Percentiles rank a stretch among this genome's conserved stretches.
These are phyloP conservation scores for Aspergillus sp. DNA, from an alignment of 2,329 filamentous ascomycete genomes.

Conservation along the genomic window DNA sequence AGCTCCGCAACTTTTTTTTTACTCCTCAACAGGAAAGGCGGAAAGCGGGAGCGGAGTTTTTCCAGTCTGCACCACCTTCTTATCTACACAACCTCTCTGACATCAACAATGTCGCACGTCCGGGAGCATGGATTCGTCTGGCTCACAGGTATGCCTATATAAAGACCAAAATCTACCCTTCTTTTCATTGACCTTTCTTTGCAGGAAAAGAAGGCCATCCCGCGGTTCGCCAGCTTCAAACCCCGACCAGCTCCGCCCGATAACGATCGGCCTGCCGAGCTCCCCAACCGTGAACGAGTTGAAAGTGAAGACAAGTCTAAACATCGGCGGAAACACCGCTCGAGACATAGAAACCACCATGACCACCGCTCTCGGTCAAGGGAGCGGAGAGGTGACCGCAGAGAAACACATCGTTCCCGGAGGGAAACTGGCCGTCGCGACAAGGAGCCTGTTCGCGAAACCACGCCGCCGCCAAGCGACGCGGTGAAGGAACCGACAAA, in stretches of 20 bases:
- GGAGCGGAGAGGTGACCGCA: constrained; percentile 17
- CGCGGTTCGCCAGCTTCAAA: constrained; percentile 75
- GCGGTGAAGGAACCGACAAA: constrained; percentile 15
- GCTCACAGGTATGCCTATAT: constrained; percentile 32
- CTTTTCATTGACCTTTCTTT: not conserved
- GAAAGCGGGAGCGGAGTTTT: constrained; percentile 25
- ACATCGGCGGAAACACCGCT: constrained; percentile 20
- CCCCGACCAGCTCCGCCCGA: constrained; percentile 41
- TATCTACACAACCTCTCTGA: constrained; percentile 10
- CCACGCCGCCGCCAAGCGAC: constrained; percentile 6
- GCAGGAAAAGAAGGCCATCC: constrained; percentile 49
- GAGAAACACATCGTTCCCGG: constrained; percentile 12
- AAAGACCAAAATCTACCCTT: not conserved
- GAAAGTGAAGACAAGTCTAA: constrained; percentile 23
- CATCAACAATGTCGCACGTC: constrained; percentile 16
- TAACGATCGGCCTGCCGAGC: constrained; percentile 21
- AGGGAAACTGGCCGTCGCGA: constrained; percentile 14
- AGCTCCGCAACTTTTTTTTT: constrained; percentile 36
- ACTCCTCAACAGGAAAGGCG: constrained; percentile 17
- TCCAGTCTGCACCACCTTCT: constrained; percentile 22
- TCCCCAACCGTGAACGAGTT: constrained; percentile 19
- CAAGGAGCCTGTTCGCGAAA: constrained; percentile 6
- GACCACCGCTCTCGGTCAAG: constrained; percentile 24
- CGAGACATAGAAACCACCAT: constrained; percentile 23
- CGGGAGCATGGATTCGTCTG: constrained; percentile 38